Evolutionary conservation across 2,329 filamentous ascomycete species (phyloP), one percentile per base, ranked within the genome.

Genomic region (Sporothrix pseudoabietina): DNA sequence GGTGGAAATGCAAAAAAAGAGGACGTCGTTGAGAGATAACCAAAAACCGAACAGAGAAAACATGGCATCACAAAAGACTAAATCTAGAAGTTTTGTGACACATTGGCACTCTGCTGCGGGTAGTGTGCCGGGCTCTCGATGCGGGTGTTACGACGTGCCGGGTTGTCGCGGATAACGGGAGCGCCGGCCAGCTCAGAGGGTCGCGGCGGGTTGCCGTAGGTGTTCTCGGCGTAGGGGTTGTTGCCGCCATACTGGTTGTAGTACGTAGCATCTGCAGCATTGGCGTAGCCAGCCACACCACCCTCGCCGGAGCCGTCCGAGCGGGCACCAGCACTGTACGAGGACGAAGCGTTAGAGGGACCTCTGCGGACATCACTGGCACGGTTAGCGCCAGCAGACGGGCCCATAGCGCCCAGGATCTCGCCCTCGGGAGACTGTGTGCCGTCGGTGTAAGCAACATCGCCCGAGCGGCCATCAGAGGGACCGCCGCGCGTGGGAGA

Each of bases 271-370:
- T 82, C 82, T 30, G 82, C 82, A 52, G 82, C 82, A 57, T 84
- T 83, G 77, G 87, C 88, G 47, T 69, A 74, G 7, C 61, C 57
- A 1, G 83, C 82, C 22, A 82, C 81, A 55, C 83, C 85, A 72
- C 83, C 83, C 30, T 90, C 89, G 14, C 81, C 86, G 10, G 89
- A 91, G 10, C 86, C 88, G 73, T 92, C 90, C 0, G 95, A 98
- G 74, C 89, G 89, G 61, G 89, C 90, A 8, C 90, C 92, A 14
- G 91, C 91, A 76, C 94, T 98, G 83, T 98, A 99, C 1, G 93
- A 94, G 0, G 96, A 98, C 0, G 96, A 99, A 6, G 96, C 96
- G 79, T 98, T 98, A 6, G 95, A 98, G 1, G 94, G 91, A 0
- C 96, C 96, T 71, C 96, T 92, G 77, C 92, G 93, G 49, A 98